phyloP scores from a whole-genome alignment of 139 green algal species.

The Closterium sp. region DNA sequence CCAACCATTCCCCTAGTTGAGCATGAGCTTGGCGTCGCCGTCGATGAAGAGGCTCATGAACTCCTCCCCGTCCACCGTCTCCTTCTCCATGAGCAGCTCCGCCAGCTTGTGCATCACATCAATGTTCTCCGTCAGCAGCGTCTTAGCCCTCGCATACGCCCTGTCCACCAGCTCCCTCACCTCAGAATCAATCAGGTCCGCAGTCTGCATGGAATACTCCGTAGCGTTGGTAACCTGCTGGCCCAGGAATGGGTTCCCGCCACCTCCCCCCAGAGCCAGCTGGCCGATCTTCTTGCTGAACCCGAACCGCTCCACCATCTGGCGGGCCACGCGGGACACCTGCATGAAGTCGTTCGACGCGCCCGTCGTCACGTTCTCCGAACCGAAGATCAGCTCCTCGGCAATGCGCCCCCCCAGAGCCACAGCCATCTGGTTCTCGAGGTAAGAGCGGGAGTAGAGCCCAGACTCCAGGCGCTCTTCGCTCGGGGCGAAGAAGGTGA shows the following conservation, averaged over 20 bases:
- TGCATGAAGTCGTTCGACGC: conserved; percentile 91
- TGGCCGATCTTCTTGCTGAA: conserved; percentile 93
- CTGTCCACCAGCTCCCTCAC: conserved; percentile 87
- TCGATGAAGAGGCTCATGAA: conserved; percentile 85
- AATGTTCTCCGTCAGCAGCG: conserved; percentile 89
- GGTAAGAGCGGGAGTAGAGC: conserved; percentile 52
- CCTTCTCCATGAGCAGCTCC: conserved; percentile 92
- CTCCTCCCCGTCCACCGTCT: conserved; percentile 98
- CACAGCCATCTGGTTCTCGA: conserved; percentile 67
- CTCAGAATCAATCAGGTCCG: conserved; percentile 90
- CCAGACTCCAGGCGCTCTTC: conserved; percentile 79
- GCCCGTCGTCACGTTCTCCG: conserved; percentile 95
- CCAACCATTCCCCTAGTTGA: not conserved
- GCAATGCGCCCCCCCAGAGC: conserved; percentile 82
- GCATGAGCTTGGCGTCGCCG: conserved; percentile 69
- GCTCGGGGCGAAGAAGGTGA: conserved; percentile 85
- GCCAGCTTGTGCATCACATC: conserved; percentile 86
- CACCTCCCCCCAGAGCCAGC: conserved; percentile 68
- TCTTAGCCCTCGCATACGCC: conserved; percentile 95
- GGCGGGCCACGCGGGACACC: conserved; percentile 72
- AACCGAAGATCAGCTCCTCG: conserved; percentile 98
- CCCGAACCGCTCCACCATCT: conserved; percentile 95
- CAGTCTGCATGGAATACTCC: conserved; percentile 83
- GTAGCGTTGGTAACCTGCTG: conserved; percentile 66
- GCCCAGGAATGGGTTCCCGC: conserved; percentile 85